Evolutionary conservation across 2,329 filamentous ascomycete genomes (phyloP).

Genomic region (Alternaria arborescens): DNA sequence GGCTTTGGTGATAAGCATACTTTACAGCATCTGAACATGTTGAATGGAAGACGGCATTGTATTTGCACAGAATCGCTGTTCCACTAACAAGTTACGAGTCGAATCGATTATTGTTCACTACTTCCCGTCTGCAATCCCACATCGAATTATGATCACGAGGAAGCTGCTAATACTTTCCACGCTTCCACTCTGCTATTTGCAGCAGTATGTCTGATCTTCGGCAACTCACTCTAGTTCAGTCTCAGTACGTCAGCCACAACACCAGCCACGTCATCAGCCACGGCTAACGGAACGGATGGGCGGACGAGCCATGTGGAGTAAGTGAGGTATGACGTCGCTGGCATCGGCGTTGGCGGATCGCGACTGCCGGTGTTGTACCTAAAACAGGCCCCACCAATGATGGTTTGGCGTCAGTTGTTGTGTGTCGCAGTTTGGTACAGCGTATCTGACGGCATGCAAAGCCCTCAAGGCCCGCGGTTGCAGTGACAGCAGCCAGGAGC

Average conservation of each 20-base stretch:
- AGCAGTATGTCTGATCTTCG: not conserved
- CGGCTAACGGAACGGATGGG: constrained; percentile 5
- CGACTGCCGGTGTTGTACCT: constrained; percentile 7
- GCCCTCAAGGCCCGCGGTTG: not conserved
- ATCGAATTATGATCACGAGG: not conserved
- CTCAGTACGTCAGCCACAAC: not conserved
- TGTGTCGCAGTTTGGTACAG: not conserved
- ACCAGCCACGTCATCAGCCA: constrained; percentile 15
- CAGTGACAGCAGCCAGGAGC: constrained; percentile 6
- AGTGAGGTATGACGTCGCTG: constrained; percentile 5
- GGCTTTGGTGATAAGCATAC: no score
- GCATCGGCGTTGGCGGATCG: constrained; percentile 6
- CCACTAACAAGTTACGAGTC: not conserved
- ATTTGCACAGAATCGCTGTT: no score
- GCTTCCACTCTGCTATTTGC: not conserved
- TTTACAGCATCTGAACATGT: no score
- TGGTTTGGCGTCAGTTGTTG: not conserved
- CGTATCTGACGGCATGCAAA: constrained; percentile 4
- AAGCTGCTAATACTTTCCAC: not conserved
- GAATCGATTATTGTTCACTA: not conserved
- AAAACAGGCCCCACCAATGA: constrained; percentile 4
- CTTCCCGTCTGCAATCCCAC: not conserved
- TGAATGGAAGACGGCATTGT: no score
- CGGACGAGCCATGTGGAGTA: constrained; percentile 3
- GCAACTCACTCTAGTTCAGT: not conserved